These are phyloP conservation scores for Solanum etuberosum DNA, from an alignment of 257 asterid species.

Conservation along the genomic window DNA sequence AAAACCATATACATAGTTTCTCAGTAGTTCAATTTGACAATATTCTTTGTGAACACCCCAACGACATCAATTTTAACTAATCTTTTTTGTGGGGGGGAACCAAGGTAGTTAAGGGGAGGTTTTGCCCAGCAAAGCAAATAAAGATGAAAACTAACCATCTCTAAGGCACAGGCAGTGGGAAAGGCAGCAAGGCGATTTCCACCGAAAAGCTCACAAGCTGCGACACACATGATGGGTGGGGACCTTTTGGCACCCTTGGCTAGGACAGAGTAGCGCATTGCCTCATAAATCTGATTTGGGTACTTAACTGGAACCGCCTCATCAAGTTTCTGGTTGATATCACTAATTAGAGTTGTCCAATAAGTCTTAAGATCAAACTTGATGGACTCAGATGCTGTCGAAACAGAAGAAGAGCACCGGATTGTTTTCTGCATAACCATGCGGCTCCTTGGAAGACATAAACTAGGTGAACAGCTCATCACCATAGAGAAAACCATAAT, in stretches of 20 bases:
- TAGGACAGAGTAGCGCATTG: slow-evolving; percentile 90
- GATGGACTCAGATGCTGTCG: slow-evolving; percentile 7
- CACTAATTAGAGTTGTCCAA: slow-evolving; percentile 55
- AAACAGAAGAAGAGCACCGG: slow-evolving; percentile 26
- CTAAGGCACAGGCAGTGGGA: slow-evolving; percentile 99
- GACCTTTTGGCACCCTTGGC: slow-evolving; percentile 90
- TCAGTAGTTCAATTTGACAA: not conserved
- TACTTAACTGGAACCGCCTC: slow-evolving; percentile 74
- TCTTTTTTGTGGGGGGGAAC: not conserved
- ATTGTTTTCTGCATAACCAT: slow-evolving; percentile 31
- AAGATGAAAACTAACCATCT: slow-evolving; percentile 42
- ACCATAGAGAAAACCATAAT: slow-evolving; percentile 14
- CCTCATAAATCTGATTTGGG: slow-evolving; percentile 87
- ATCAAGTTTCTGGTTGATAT: slow-evolving; percentile 74
- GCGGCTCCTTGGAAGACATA: slow-evolving; percentile 4
- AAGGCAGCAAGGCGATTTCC: slow-evolving; percentile 76
- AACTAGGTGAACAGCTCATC: slow-evolving; percentile 3
- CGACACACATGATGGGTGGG: slow-evolving; percentile 88
- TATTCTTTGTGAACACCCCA: not conserved
- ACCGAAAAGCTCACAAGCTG: slow-evolving; percentile 90
- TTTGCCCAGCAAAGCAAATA: not conserved
- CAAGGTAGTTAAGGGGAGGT: not conserved
- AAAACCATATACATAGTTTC: not conserved
- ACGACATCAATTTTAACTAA: not conserved
- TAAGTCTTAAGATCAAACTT: slow-evolving; percentile 73